Percentiles rank a stretch among this genome's conserved stretches.
These are phyloP conservation scores for Xylariaceae sp. DNA, from an alignment of 2,329 filamentous ascomycete genomes.

Conservation along the genomic window DNA sequence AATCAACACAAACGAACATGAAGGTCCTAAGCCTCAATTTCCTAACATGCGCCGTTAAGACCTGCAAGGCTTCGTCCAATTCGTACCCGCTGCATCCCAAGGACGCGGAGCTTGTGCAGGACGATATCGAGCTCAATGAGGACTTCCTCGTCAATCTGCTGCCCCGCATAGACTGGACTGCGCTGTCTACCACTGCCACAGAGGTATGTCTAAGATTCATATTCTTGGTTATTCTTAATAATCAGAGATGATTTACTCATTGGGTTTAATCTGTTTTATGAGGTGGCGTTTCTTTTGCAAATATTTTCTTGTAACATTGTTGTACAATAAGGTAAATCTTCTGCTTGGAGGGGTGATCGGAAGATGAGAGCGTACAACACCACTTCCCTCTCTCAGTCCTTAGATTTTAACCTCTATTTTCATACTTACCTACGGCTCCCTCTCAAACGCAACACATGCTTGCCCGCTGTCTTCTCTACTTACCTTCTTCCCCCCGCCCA, in stretches of 20 bases:
- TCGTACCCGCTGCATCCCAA: constrained; percentile 92
- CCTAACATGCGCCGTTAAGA: constrained; percentile 92
- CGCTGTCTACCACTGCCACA: constrained; percentile 73
- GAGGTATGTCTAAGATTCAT: constrained; percentile 66
- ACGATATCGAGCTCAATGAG: constrained; percentile 81
- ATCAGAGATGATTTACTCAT: background rate
- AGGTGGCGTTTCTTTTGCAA: no score
- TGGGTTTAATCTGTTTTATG: background rate
- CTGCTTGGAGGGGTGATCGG: no score
- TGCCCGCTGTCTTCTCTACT: no score
- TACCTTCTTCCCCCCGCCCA: no score
- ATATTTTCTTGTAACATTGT: no score
- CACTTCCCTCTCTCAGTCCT: background rate
- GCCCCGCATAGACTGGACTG: constrained; percentile 86
- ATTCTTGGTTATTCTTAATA: no score
- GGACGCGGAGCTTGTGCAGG: constrained; percentile 87
- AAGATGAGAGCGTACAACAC: no score
- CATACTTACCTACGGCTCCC: no score
- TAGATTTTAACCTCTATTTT: background rate
- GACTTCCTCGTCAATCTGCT: constrained; percentile 84
- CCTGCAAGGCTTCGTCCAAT: constrained; percentile 80
- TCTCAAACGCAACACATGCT: no score
- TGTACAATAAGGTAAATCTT: no score
- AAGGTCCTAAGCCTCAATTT: constrained; percentile 97
- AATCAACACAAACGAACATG: constrained; percentile 58